Percentiles rank a stretch among this genome's conserved stretches.
Conservation (phyloP, 129 eudicot genomes). For the Lactuca saligna region DNA sequence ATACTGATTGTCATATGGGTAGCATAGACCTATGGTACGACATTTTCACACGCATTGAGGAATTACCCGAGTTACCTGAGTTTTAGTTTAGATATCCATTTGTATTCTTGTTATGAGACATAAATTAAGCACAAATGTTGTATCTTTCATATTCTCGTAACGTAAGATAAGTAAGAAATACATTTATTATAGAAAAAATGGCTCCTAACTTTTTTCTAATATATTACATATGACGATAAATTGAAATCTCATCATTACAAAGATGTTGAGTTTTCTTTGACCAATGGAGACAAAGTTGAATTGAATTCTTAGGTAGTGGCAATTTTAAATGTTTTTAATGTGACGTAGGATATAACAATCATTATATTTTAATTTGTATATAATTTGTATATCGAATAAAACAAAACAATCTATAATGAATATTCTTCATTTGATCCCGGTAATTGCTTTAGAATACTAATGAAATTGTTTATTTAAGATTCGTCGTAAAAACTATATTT, state of each 20-base stretch:
- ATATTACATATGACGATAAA: too few relatives aligned
- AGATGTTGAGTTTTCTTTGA: background rate
- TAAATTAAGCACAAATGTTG: background rate
- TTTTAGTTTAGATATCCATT: constrained; percentile 32
- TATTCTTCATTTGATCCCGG: too few relatives aligned
- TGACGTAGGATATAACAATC: background rate
- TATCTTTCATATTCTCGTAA: background rate
- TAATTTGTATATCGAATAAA: too few relatives aligned
- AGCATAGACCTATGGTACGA: constrained; percentile 70
- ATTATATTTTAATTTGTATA: too few relatives aligned
- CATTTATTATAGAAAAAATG: background rate
- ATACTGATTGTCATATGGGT: constrained; percentile 13
- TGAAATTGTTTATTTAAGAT: too few relatives aligned
- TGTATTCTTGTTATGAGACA: background rate
- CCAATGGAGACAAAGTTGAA: constrained; percentile 3
- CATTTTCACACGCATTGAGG: constrained; percentile 52
- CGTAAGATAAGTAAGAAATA: background rate
- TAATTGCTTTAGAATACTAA: too few relatives aligned
- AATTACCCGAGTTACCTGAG: constrained; percentile 58
- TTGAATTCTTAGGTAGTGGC: constrained; percentile 2
- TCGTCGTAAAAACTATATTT: too few relatives aligned
- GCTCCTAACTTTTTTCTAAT: background rate
- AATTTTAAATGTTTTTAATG: background rate
- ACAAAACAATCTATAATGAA: too few relatives aligned
- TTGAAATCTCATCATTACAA: background rate